phyloP scores from a whole-genome alignment of 2,329 filamentous ascomycete species.

The Sclerotinia minor region DNA sequence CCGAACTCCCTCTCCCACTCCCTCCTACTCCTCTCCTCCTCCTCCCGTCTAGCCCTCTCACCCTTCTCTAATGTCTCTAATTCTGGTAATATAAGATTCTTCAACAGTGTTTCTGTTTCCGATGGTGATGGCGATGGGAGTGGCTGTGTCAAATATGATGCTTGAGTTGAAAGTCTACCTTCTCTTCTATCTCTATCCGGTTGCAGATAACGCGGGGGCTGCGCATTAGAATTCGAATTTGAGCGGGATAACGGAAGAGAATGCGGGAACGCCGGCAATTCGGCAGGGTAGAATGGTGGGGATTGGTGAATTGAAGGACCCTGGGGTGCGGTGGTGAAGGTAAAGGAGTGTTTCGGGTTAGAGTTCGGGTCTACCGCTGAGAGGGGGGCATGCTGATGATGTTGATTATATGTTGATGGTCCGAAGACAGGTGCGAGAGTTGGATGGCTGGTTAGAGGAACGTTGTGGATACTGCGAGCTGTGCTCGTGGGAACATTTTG shows the following conservation, averaged over 20 bases:
- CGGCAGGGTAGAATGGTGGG: neutral
- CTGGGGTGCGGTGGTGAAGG: constrained; percentile 20
- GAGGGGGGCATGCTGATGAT: neutral
- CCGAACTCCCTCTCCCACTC: constrained; percentile 24
- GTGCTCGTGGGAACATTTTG: neutral
- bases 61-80: constrained; percentile 20
- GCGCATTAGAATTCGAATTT: constrained; percentile 1
- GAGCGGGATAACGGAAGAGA: constrained; percentile 8
- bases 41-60: constrained; percentile 9
- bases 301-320: neutral
- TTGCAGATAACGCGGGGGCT: neutral
- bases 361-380: constrained; percentile 13
- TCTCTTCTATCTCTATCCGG: neutral
- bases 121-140: constrained; percentile 6
- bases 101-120: constrained; percentile 22
- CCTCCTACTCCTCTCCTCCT: constrained; percentile 20
- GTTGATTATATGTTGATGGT: constrained; percentile 5
- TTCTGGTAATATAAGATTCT: constrained; percentile 20
- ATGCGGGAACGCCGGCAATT: neutral
- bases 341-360: constrained; percentile 25
- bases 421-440: neutral
- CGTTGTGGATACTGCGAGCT: constrained; percentile 12
- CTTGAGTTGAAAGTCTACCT: constrained; percentile 1
- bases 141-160: constrained; percentile 1
- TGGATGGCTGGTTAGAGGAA: neutral